Percentiles rank a stretch among this genome's conserved stretches.
Evolutionary conservation across 805 yeast species (phyloP).

Genomic region (Brettanomyces anomalus): DNA sequence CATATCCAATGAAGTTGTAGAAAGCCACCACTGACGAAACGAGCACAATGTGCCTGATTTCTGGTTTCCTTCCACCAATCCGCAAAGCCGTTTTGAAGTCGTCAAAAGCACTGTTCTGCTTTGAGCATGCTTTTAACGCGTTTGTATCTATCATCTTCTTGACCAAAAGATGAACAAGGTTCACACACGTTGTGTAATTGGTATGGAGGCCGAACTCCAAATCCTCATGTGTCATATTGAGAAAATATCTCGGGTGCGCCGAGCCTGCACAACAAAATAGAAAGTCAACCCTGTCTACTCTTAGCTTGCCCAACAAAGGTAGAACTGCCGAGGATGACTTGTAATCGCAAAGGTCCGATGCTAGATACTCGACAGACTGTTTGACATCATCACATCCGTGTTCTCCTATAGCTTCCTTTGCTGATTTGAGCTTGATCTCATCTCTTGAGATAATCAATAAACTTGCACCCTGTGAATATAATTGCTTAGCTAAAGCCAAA

Average conservation of each 20-base stretch:
- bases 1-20: slow-evolving; percentile 86
- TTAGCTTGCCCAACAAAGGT: slow-evolving; percentile 28
- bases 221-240: slow-evolving; percentile 52
- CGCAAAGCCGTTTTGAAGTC: neutral
- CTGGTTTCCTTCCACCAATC: neutral
- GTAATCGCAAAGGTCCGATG: slow-evolving; percentile 61
- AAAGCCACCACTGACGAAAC: slow-evolving; percentile 75
- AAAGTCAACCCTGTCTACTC: slow-evolving; percentile 47
- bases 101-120: neutral
- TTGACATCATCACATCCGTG: slow-evolving; percentile 12
- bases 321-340: slow-evolving; percentile 31
- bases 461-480: slow-evolving; percentile 40
- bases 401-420: slow-evolving; percentile 35
- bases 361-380: slow-evolving; percentile 33
- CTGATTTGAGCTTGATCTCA: slow-evolving; percentile 42
- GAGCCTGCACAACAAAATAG: slow-evolving; percentile 86
- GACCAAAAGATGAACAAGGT: slow-evolving; percentile 56
- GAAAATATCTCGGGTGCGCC: slow-evolving; percentile 68
- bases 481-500: slow-evolving; percentile 55
- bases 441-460: slow-evolving; percentile 77
- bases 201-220: slow-evolving; percentile 51
- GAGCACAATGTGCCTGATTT: slow-evolving; percentile 42
- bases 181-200: slow-evolving; percentile 69
- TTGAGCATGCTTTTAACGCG: neutral
- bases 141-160: slow-evolving; percentile 15